Conservation (phyloP, 768 basidiomycete species). For the Leccinum longicurvipes region DNA sequence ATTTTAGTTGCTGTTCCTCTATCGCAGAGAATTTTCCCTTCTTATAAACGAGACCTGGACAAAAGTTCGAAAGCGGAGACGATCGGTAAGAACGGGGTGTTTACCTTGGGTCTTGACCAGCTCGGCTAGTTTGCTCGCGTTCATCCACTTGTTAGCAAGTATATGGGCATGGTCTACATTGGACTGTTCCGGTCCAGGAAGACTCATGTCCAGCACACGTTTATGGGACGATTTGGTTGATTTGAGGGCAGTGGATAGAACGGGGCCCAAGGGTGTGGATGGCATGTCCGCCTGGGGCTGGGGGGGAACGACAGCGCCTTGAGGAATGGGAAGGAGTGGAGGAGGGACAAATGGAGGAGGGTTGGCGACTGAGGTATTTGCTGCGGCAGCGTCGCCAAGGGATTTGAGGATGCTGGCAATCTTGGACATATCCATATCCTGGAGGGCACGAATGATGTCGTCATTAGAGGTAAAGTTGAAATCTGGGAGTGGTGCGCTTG, state of each 20-base stretch:
- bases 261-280: slow-evolving; percentile 38
- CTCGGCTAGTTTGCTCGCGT: slow-evolving; percentile 61
- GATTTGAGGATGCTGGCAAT: slow-evolving; percentile 65
- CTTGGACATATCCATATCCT: slow-evolving; percentile 66
- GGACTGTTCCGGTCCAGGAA: slow-evolving; percentile 38
- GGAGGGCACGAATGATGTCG: slow-evolving; percentile 68
- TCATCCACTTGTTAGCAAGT: slow-evolving; percentile 79
- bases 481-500: slow-evolving; percentile 30
- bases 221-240: slow-evolving; percentile 35
- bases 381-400: slow-evolving; percentile 55
- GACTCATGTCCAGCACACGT: slow-evolving; percentile 42
- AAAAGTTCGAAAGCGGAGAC: slow-evolving; percentile 1
- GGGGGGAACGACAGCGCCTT: slow-evolving; percentile 29
- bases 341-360: slow-evolving; percentile 22
- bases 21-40: slow-evolving; percentile 84
- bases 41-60: slow-evolving; percentile 75
- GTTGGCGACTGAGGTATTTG: slow-evolving; percentile 31
- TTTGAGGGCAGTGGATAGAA: slow-evolving; percentile 40
- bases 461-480: slow-evolving; percentile 59
- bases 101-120: slow-evolving; percentile 67
- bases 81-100: not conserved
- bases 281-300: slow-evolving; percentile 41
- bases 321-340: slow-evolving; percentile 19
- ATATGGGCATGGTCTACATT: slow-evolving; percentile 61
- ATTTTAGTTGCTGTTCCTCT: slow-evolving; percentile 63